Conservation (phyloP, 805 yeast genomes). For the Yamadazyma akitaensis region DNA sequence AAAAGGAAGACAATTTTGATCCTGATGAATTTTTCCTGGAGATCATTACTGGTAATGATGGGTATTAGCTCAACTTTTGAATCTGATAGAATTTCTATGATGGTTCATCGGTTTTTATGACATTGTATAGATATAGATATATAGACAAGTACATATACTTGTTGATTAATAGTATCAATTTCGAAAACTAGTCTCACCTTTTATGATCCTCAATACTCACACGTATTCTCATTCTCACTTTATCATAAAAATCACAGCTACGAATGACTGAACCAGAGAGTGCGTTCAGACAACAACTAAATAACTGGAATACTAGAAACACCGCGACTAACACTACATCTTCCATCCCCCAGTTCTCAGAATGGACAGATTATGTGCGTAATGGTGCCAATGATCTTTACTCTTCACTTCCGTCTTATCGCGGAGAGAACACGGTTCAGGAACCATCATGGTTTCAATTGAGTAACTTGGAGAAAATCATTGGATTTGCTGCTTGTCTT, state of each 20-base stretch:
- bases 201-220: background rate
- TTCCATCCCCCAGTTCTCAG: slow-evolving; percentile 28
- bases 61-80: background rate
- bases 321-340: background rate
- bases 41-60: slow-evolving; percentile 15
- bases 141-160: background rate
- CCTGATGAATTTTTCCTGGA: slow-evolving; percentile 28
- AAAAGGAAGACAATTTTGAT: slow-evolving; percentile 18
- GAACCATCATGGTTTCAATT: slow-evolving; percentile 78
- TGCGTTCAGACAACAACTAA: slow-evolving; percentile 32
- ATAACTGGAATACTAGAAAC: slow-evolving; percentile 25
- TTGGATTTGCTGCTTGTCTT: slow-evolving; percentile 75
- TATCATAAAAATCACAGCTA: too few relatives aligned
- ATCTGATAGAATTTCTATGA: too few relatives aligned
- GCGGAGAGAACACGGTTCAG: slow-evolving; percentile 34
- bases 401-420: slow-evolving; percentile 61
- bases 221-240: background rate
- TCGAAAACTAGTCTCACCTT: background rate
- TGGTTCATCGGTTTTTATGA: too few relatives aligned
- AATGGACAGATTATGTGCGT: slow-evolving; percentile 43
- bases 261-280: slow-evolving; percentile 25
- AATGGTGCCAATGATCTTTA: slow-evolving; percentile 55
- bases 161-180: background rate
- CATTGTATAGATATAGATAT: background rate
- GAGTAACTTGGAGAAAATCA: slow-evolving; percentile 74